These are phyloP conservation scores for Ceratobasidium sp. DNA, from an alignment of 1,284 basidiomycete species.

Conservation along the genomic window DNA sequence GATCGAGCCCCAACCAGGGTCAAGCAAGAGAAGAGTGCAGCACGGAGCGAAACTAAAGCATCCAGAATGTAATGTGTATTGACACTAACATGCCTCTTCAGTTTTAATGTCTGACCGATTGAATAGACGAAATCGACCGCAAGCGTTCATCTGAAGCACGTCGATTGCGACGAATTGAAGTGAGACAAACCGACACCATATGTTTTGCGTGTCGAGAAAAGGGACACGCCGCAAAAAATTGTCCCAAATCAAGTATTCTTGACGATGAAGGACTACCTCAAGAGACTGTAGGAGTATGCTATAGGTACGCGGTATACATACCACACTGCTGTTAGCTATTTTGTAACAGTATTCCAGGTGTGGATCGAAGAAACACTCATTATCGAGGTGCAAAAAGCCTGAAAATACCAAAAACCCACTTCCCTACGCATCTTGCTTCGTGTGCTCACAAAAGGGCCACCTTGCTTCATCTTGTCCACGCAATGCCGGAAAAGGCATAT, in stretches of 20 bases:
- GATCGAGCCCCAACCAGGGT: constrained; percentile 46
- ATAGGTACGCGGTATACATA: constrained; percentile 65
- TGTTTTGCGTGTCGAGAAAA: constrained; percentile 90
- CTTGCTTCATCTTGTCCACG: constrained; percentile 83
- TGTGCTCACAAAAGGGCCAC: constrained; percentile 84
- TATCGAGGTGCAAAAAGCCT: constrained; percentile 78
- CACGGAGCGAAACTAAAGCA: constrained; percentile 48
- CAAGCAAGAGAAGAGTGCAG: constrained; percentile 49
- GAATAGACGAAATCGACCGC: constrained; percentile 50
- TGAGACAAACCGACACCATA: constrained; percentile 68
- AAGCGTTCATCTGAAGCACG: constrained; percentile 66
- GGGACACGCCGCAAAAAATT: constrained; percentile 87
- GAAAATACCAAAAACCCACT: constrained; percentile 73
- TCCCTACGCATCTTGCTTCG: constrained; percentile 92
- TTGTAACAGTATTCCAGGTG: constrained; percentile 65
- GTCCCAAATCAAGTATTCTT: constrained; percentile 64
- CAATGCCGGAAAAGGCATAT: constrained; percentile 84
- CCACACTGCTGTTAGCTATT: neutral
- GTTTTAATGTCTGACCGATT: neutral
- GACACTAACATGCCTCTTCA: constrained; percentile 12
- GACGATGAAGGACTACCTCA: constrained; percentile 51
- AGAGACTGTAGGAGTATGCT: constrained; percentile 76
- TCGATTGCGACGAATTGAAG: constrained; percentile 71
- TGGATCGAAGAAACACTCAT: constrained; percentile 80
- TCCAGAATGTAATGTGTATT: constrained; percentile 45